These are phyloP conservation scores for Zanthoxylum bungeanum DNA, from an alignment of 345 rosid genomes.

Conservation along the genomic window DNA sequence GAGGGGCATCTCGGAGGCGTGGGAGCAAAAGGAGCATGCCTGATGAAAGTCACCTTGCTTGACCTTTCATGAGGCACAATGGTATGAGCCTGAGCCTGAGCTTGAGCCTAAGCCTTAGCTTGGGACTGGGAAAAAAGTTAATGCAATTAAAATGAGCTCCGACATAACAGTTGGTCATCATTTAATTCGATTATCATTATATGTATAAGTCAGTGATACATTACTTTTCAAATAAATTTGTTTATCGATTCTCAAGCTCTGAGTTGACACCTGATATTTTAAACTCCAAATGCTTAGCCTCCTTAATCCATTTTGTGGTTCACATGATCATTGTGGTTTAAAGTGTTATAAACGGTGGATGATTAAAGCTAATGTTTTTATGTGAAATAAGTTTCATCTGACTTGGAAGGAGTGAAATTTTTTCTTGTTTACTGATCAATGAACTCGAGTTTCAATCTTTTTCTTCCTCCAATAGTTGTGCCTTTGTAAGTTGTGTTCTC, in stretches of 20 bases:
- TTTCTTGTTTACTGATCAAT: background rate
- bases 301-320: background rate
- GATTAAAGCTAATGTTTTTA: background rate
- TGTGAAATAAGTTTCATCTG: background rate
- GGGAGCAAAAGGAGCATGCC: too few relatives aligned
- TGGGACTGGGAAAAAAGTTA: too few relatives aligned
- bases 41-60: too few relatives aligned
- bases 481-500: conserved; percentile 14
- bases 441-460: background rate
- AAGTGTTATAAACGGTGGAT: background rate
- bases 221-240: background rate
- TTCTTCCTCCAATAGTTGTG: background rate
- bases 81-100: too few relatives aligned
- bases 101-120: too few relatives aligned
- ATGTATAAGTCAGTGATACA: background rate
- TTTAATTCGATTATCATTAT: background rate
- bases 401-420: background rate
- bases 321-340: background rate
- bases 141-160: conserved; percentile 4
- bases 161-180: background rate
- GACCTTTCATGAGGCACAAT: too few relatives aligned
- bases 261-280: background rate
- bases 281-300: background rate
- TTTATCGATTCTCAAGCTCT: background rate
- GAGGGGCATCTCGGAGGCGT: too few relatives aligned